These are phyloP conservation scores for Rhodosporidiobolus sp. DNA, from an alignment of 768 basidiomycete genomes.

Conservation along the genomic window DNA sequence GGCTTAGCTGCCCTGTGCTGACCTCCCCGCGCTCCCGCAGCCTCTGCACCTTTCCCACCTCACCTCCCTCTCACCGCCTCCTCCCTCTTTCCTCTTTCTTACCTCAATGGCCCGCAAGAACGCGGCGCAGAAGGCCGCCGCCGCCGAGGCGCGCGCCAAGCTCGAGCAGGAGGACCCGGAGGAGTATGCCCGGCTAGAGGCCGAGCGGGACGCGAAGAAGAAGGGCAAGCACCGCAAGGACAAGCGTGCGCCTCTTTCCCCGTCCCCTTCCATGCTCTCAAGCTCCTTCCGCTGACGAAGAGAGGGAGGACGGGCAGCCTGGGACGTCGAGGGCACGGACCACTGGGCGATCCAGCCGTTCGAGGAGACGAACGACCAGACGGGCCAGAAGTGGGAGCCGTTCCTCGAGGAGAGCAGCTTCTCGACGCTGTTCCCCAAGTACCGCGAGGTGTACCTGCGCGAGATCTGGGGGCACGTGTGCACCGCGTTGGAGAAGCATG, in stretches of 20 bases:
- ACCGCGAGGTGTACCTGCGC: slow-evolving; percentile 91
- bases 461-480: slow-evolving; percentile 94
- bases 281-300: not conserved
- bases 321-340: slow-evolving; percentile 21
- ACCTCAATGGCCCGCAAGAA: slow-evolving; percentile 39
- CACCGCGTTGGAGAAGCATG: slow-evolving; percentile 73
- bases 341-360: slow-evolving; percentile 85
- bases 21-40: no score
- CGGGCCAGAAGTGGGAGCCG: slow-evolving; percentile 72
- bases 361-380: slow-evolving; percentile 53
- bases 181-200: slow-evolving; percentile 17
- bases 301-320: not conserved
- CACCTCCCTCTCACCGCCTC: no score
- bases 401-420: slow-evolving; percentile 97
- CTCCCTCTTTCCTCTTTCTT: no score
- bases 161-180: slow-evolving; percentile 30
- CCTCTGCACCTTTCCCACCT: no score
- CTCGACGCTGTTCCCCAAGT: slow-evolving; percentile 96
- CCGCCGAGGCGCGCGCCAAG: slow-evolving; percentile 17
- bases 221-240: slow-evolving; percentile 90
- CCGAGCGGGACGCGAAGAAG: slow-evolving; percentile 47
- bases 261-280: not conserved
- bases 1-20: no score
- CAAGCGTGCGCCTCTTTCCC: slow-evolving; percentile 65
- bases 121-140: slow-evolving; percentile 29